A percentile compares a stretch with the other conserved stretches of the same genome.
Evolutionary conservation across 441 rosid genomes (phyloP).

Genomic region (Corymbia citriodora): DNA sequence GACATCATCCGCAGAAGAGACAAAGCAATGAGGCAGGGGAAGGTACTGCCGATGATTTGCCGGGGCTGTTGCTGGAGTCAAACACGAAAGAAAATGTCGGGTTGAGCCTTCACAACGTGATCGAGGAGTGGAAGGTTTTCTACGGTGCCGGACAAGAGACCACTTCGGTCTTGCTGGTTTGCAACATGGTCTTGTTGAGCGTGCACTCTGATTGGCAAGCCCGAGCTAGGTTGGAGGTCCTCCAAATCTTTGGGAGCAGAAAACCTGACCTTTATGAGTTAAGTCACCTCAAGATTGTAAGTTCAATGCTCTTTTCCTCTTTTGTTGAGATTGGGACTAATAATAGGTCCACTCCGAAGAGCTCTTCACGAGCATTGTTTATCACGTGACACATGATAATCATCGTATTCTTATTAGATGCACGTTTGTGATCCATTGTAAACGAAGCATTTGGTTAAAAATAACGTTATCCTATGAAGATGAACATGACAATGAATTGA

Average conservation of each 20-base stretch:
- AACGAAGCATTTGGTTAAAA: neutral
- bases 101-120: constrained; percentile 27
- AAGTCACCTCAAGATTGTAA: constrained; percentile 28
- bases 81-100: constrained; percentile 17
- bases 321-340: neutral
- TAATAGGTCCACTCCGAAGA: neutral
- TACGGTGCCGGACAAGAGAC: constrained; percentile 39
- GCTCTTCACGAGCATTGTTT: neutral
- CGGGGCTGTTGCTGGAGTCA: constrained; percentile 25
- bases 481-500: neutral
- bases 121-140: constrained; percentile 33
- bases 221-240: constrained; percentile 31
- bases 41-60: no score
- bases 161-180: constrained; percentile 21
- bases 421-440: neutral
- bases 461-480: neutral
- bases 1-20: no score
- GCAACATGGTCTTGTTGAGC: constrained; percentile 28
- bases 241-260: constrained; percentile 17
- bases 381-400: neutral
- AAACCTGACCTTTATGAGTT: constrained; percentile 19
- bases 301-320: neutral
- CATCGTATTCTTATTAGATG: neutral
- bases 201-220: constrained; percentile 28
- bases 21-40: no score